These are phyloP conservation scores for Vigna trinervia DNA, from an alignment of 306 rosid genomes.

Conservation along the genomic window DNA sequence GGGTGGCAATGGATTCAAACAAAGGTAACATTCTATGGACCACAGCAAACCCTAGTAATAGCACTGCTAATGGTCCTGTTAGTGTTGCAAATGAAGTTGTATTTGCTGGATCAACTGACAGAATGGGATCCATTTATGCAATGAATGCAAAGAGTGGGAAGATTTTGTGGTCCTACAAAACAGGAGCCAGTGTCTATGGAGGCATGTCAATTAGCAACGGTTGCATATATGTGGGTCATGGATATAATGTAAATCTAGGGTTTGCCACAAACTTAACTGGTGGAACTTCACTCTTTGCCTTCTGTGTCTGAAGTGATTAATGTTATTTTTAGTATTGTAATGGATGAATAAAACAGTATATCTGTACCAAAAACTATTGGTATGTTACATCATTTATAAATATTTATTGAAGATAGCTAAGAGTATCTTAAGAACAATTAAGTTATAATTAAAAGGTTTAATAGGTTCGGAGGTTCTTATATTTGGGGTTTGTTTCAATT, in stretches of 20 bases:
- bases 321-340: neutral
- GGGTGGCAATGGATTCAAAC: constrained; percentile 72
- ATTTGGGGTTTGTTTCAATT: no score
- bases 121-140: constrained; percentile 60
- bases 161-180: constrained; percentile 61
- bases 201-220: constrained; percentile 66
- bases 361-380: no score
- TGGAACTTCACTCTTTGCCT: constrained; percentile 65
- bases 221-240: constrained; percentile 63
- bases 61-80: constrained; percentile 56
- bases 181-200: constrained; percentile 62
- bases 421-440: no score
- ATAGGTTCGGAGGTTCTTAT: no score
- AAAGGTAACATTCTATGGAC: constrained; percentile 63
- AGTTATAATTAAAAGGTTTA: no score
- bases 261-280: constrained; percentile 22
- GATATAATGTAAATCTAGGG: constrained; percentile 47
- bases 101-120: constrained; percentile 61
- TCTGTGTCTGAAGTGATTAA: constrained; percentile 44
- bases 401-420: no score
- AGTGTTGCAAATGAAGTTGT: constrained; percentile 68
- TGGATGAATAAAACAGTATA: neutral
- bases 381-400: no score
- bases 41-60: constrained; percentile 52
- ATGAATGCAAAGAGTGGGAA: constrained; percentile 54